Base-by-base conservation (phyloP, 768 basidiomycete genomes). In the Mycena filopes region DNA sequence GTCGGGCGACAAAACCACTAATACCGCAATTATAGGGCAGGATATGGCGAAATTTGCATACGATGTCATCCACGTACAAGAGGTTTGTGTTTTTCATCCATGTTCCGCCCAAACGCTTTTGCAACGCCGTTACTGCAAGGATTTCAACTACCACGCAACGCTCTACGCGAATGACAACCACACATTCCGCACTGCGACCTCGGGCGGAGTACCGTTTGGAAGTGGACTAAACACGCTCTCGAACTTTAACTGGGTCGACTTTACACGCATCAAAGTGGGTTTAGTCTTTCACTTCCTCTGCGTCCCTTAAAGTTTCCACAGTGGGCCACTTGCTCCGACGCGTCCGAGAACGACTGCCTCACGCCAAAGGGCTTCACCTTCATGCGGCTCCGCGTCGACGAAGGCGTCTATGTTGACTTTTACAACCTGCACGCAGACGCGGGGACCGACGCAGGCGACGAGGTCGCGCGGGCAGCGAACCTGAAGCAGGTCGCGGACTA, bases 361-460 rank as follows among this genome's bases (percentile, higher is more conserved):
- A 80, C 79, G 13, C 79, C 79, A 0, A 80, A 80, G 61, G 79
- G 80, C 11, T 81, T 81, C 73, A 79, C 77, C 0, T 79, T 77
- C 68, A 73, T 75, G 70, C 78, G 79, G 48, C 45, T 77, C 2
- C 70, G 72, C 43, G 68, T 76, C 41, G 67, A 73, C 12, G 77
- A 77, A 21, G 79, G 79, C 10, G 60, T 73, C 23, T 80, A 74
- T 71, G 46, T 80, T 8, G 79, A 79, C 55, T 68, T 78, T 15
- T 80, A 80, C 69, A 80, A 81, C 67, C 73, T 81, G 13, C 80
- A 81, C 55, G 73, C 77, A 2, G 79, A 81, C 56, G 79, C 80
- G 21, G 80, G 78, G 0, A 72, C 71, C 9, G 74, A 80, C 7
- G 31, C 67, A 11, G 80, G 71, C 0, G 80, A 81, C 59, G 71